Conservation (phyloP, 2,329 filamentous ascomycete genomes). For the Penicillium psychrosexuale region DNA sequence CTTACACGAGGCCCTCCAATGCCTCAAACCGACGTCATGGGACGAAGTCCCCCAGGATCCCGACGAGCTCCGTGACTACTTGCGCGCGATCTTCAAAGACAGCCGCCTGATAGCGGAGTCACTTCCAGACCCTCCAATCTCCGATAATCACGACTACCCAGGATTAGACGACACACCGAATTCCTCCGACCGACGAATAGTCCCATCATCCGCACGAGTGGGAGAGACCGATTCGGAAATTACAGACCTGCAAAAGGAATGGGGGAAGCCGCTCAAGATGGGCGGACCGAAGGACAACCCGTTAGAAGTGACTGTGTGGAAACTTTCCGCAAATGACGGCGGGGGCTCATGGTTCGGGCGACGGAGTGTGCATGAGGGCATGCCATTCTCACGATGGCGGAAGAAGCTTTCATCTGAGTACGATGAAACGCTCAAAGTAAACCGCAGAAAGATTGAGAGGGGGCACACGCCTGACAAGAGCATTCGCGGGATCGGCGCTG, state of each 20-base stretch:
- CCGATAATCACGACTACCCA: slow-evolving; percentile 38
- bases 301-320: slow-evolving; percentile 73
- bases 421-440: slow-evolving; percentile 67
- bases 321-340: slow-evolving; percentile 73
- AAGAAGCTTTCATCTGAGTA: slow-evolving; percentile 76
- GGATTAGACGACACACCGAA: neutral
- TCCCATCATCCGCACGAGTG: slow-evolving; percentile 51
- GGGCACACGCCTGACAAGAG: slow-evolving; percentile 70
- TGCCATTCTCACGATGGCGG: slow-evolving; percentile 76
- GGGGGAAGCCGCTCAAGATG: slow-evolving; percentile 69
- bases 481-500: slow-evolving; percentile 81
- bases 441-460: slow-evolving; percentile 63
- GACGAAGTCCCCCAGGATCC: slow-evolving; percentile 44
- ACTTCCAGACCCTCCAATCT: slow-evolving; percentile 58
- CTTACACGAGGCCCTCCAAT: slow-evolving; percentile 59
- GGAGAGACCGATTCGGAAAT: slow-evolving; percentile 53
- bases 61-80: slow-evolving; percentile 53
- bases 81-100: slow-evolving; percentile 61
- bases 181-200: slow-evolving; percentile 50
- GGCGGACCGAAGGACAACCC: slow-evolving; percentile 70
- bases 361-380: slow-evolving; percentile 73
- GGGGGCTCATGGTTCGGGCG: slow-evolving; percentile 88
- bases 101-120: slow-evolving; percentile 73
- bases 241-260: slow-evolving; percentile 68
- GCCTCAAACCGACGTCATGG: slow-evolving; percentile 57